phyloP scores from a whole-genome alignment of 352 stramenopile genomes.

The Phytophthora vignae region DNA sequence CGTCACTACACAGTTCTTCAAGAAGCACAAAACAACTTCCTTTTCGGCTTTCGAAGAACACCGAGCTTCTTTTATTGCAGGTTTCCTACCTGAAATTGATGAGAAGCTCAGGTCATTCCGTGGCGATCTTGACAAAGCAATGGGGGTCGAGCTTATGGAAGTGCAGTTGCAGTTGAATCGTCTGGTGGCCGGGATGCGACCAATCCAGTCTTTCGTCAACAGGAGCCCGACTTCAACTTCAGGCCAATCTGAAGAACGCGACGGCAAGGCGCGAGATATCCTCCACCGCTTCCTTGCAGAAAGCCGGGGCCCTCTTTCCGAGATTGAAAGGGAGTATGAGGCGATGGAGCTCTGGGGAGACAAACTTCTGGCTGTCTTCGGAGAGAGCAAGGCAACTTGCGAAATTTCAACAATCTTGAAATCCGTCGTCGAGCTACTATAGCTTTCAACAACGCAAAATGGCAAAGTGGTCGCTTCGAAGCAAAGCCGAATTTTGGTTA shows the following conservation, averaged over 20 bases:
- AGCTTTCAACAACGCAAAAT: constrained; percentile 1
- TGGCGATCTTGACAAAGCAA: constrained; percentile 61
- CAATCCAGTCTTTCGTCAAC: constrained; percentile 62
- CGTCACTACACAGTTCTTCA: constrained; percentile 53
- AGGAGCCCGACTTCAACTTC: constrained; percentile 21
- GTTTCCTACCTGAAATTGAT: constrained; percentile 51
- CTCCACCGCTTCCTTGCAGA: constrained; percentile 63
- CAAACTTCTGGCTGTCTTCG: constrained; percentile 70
- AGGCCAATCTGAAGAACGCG: constrained; percentile 36
- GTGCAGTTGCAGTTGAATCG: constrained; percentile 73
- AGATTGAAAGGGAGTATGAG: constrained; percentile 74
- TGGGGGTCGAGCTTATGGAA: constrained; percentile 63
- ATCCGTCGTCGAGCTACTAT: constrained; percentile 47
- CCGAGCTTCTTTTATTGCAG: constrained; percentile 41
- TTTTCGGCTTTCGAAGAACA: constrained; percentile 45
- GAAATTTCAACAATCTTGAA: constrained; percentile 62
- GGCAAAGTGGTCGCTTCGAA: neutral
- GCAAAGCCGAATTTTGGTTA: constrained; percentile 15
- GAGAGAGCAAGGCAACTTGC: constrained; percentile 73
- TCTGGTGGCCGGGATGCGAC: constrained; percentile 51
- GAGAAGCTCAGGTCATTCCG: constrained; percentile 68
- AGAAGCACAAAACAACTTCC: constrained; percentile 39
- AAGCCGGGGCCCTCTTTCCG: constrained; percentile 37
- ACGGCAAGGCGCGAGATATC: constrained; percentile 51
- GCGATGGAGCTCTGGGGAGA: constrained; percentile 65